Conservation (phyloP, 2,329 filamentous ascomycete genomes). For the Hypoxylon sp. region DNA sequence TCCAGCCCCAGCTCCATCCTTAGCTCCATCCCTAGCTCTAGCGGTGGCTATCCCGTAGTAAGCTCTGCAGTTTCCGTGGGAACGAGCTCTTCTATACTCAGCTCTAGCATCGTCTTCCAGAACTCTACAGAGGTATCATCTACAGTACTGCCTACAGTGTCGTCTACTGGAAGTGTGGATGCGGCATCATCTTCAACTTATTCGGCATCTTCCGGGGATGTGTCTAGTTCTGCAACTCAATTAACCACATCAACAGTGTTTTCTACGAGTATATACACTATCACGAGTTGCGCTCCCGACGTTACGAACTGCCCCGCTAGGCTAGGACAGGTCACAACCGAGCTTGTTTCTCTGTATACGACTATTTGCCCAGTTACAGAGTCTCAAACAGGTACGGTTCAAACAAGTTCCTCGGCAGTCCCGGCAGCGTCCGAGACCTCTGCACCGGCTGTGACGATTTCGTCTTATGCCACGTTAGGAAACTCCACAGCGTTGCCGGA, state of each 20-base stretch:
- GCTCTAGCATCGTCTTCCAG: conserved; percentile 8
- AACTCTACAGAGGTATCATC: too few species aligned
- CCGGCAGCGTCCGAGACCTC: conserved; percentile 23
- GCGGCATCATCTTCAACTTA: conserved; percentile 13
- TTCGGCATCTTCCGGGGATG: conserved; percentile 21
- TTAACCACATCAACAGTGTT: conserved; percentile 44
- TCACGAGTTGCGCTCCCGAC: conserved; percentile 41
- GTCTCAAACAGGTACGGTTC: conserved; percentile 21
- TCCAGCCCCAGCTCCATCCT: neutral
- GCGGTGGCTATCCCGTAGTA: neutral
- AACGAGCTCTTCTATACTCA: conserved; percentile 4
- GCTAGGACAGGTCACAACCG: conserved; percentile 43
- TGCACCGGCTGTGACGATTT: conserved; percentile 18
- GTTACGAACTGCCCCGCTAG: conserved; percentile 42
- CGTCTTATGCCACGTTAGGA: conserved; percentile 23
- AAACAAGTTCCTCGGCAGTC: conserved; percentile 22
- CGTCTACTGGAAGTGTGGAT: conserved; percentile 7
- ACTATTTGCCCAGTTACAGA: conserved; percentile 43
- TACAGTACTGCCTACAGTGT: conserved; percentile 31
- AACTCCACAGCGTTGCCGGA: conserved; percentile 13
- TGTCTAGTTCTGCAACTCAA: conserved; percentile 12
- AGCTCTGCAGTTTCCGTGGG: conserved; percentile 5
- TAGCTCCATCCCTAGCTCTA: conserved; percentile 14
- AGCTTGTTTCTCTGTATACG: conserved; percentile 45
- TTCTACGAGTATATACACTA: conserved; percentile 44